Percentiles rank a stretch among this genome's conserved stretches.
These are phyloP conservation scores for Euphorbia pulcherrima DNA, from an alignment of 345 rosid genomes.

Conservation along the genomic window DNA sequence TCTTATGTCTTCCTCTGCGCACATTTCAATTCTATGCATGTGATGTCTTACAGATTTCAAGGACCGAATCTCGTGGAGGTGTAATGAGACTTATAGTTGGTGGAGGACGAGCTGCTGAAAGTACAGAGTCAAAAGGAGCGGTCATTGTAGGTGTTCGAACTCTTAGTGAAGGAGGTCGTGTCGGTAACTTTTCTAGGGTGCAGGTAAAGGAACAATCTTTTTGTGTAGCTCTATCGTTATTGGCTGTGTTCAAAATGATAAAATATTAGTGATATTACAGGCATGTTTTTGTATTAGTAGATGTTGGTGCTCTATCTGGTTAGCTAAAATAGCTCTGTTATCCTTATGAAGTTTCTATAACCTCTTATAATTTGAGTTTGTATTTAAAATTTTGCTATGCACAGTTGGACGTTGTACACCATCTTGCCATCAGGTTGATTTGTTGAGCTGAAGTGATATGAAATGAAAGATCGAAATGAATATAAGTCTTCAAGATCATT, in stretches of 20 bases:
- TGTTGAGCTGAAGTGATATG: neutral
- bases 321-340: neutral
- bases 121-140: conserved; percentile 80
- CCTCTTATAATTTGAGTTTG: neutral
- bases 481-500: neutral
- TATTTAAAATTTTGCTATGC: neutral
- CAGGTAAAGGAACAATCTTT: conserved; percentile 50
- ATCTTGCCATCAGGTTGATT: neutral
- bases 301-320: neutral
- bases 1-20: too few species aligned
- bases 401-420: neutral
- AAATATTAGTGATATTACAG: too few species aligned
- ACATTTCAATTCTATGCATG: too few species aligned
- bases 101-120: conserved; percentile 95
- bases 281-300: too few species aligned
- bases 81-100: conserved; percentile 99
- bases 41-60: conserved; percentile 55
- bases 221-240: neutral
- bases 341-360: too few species aligned
- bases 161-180: conserved; percentile 98
- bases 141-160: conserved; percentile 97
- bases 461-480: neutral
- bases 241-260: neutral
- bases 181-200: conserved; percentile 95
- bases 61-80: conserved; percentile 79